phyloP scores from a whole-genome alignment of 805 yeast species.

The Schwanniomyces polymorphus region DNA sequence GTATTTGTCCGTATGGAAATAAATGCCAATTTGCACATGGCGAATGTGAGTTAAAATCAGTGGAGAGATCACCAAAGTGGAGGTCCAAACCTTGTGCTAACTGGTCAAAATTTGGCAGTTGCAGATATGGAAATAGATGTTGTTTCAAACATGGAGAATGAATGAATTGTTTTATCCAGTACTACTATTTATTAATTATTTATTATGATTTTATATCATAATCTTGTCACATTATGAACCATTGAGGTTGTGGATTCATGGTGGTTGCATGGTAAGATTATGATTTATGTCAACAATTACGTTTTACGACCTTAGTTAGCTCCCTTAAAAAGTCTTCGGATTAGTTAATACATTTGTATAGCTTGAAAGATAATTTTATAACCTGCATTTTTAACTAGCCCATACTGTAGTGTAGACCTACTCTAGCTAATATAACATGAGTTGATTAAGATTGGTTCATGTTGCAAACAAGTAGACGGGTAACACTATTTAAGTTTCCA shows the following conservation, averaged over 20 bases:
- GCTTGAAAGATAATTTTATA: not conserved
- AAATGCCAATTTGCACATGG: slow-evolving; percentile 98
- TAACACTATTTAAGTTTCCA: not conserved
- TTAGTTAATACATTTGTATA: slow-evolving; percentile 1
- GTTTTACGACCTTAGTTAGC: slow-evolving; percentile 1
- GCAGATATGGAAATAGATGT: slow-evolving; percentile 89
- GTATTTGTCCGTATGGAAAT: slow-evolving; percentile 79
- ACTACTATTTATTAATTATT: not conserved
- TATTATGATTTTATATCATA: slow-evolving; percentile 1
- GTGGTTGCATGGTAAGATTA: not conserved
- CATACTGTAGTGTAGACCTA: no score
- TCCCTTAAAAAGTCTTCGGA: not conserved
- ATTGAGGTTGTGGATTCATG: not conserved
- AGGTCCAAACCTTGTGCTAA: slow-evolving; percentile 89
- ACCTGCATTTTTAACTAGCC: no score
- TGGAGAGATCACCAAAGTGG: slow-evolving; percentile 79
- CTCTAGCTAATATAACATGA: no score
- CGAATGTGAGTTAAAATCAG: slow-evolving; percentile 65
- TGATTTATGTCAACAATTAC: not conserved
- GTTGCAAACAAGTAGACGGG: not conserved
- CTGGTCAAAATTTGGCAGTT: slow-evolving; percentile 78
- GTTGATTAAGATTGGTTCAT: no score
- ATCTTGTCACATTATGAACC: not conserved
- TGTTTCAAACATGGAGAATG: slow-evolving; percentile 76
- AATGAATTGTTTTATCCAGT: not conserved